Percentiles rank a stretch among this genome's conserved stretches.
phyloP scores from a whole-genome alignment of 1,139 yeast genomes.

The Zygosaccharomyces sapae region DNA sequence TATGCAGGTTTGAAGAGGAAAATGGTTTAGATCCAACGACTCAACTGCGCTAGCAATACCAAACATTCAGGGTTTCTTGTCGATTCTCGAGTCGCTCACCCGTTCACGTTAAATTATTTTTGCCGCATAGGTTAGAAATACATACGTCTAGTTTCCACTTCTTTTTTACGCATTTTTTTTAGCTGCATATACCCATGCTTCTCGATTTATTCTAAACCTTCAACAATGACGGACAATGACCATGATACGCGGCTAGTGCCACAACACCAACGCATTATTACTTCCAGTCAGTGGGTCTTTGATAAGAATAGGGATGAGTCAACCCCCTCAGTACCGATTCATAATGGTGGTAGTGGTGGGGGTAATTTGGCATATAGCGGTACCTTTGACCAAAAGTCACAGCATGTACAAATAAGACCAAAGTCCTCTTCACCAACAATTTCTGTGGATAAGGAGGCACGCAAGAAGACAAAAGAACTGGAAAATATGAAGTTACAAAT shows the following conservation, averaged over 20 bases:
- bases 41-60: no score
- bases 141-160: background rate
- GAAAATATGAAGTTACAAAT: slow-evolving; percentile 21
- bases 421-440: slow-evolving; percentile 7
- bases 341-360: background rate
- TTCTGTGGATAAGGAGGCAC: slow-evolving; percentile 10
- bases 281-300: slow-evolving; percentile 26
- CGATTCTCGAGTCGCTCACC: no score
- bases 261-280: slow-evolving; percentile 22
- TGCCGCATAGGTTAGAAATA: no score
- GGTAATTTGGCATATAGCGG: background rate
- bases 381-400: slow-evolving; percentile 15
- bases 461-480: slow-evolving; percentile 24
- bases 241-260: slow-evolving; percentile 13
- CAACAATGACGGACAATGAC: slow-evolving; percentile 3
- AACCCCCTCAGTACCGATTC: background rate
- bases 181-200: slow-evolving; percentile 2
- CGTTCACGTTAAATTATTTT: no score
- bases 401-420: slow-evolving; percentile 5
- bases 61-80: no score
- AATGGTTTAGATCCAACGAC: no score
- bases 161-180: background rate
- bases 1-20: no score
- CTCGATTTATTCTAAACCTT: background rate
- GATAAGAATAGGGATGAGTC: slow-evolving; percentile 13